phyloP scores from a whole-genome alignment of 1,284 basidiomycete genomes.

The Rugiboletus extremiorientalis region DNA sequence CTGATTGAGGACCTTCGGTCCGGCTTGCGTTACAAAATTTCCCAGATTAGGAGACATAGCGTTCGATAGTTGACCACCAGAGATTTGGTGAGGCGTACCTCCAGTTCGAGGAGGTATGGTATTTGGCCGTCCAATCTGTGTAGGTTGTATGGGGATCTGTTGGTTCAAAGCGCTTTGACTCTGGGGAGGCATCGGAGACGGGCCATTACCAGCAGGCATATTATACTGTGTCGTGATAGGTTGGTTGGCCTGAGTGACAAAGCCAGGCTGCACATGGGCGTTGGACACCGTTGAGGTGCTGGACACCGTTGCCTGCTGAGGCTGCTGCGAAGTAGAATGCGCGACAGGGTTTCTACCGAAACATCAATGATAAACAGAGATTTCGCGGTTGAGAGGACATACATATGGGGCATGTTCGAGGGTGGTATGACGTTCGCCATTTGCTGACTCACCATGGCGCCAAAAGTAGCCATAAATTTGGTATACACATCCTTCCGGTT shows the following conservation, averaged over 20 bases:
- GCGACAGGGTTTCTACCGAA: conserved; percentile 20
- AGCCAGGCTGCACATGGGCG: conserved; percentile 23
- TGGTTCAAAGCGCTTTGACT: conserved; percentile 19
- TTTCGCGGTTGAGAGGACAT: conserved; percentile 3
- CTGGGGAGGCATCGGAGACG: conserved; percentile 29
- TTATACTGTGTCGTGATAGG: conserved; percentile 25
- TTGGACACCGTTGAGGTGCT: conserved; percentile 9
- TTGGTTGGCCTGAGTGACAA: conserved; percentile 22
- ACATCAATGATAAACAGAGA: conserved; percentile 10
- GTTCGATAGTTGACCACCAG: conserved; percentile 22
- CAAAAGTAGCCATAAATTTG: conserved; percentile 31
- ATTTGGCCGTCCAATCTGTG: conserved; percentile 27
- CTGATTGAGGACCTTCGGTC: conserved; percentile 26
- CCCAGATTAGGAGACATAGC: conserved; percentile 26
- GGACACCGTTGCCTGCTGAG: conserved; percentile 15
- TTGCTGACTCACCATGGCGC: conserved; percentile 26
- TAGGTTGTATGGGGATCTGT: conserved; percentile 26
- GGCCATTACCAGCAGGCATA: conserved; percentile 17
- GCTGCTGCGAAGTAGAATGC: conserved; percentile 20
- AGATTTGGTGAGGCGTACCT: conserved; percentile 34
- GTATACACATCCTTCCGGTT: conserved; percentile 38
- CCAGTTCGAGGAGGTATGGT: conserved; percentile 30
- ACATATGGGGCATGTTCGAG: conserved; percentile 30
- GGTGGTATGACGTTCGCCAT: conserved; percentile 23
- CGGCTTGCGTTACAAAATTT: conserved; percentile 22